These are phyloP conservation scores for Erodium maritimum DNA, from an alignment of 345 rosid species.

Conservation along the genomic window DNA sequence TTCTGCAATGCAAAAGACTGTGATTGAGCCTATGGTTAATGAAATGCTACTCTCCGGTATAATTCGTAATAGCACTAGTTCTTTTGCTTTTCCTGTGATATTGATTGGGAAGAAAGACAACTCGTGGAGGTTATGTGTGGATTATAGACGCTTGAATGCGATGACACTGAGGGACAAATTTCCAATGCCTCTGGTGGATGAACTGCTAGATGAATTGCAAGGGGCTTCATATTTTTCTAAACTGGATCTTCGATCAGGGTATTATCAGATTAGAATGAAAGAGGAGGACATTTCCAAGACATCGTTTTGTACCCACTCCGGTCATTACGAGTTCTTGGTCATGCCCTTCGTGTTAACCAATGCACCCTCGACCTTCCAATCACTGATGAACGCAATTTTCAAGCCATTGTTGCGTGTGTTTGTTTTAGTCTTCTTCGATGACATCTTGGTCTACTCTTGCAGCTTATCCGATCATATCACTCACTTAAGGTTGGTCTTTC, in stretches of 20 bases:
- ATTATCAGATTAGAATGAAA: conserved; percentile 7
- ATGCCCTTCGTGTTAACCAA: conserved; percentile 13
- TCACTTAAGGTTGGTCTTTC: not conserved
- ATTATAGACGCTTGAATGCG: not conserved
- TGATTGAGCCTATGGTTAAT: not conserved
- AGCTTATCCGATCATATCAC: not conserved
- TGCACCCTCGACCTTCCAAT: conserved; percentile 12
- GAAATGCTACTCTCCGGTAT: conserved; percentile 1
- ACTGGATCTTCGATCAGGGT: conserved; percentile 3
- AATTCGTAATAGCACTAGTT: not conserved
- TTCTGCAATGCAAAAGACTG: conserved; percentile 3
- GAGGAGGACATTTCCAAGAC: conserved; percentile 1
- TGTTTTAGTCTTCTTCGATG: conserved; percentile 9
- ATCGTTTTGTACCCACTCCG: conserved; percentile 6
- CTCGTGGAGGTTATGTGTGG: conserved; percentile 2
- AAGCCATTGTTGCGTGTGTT: not conserved
- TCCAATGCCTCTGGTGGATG: conserved; percentile 3
- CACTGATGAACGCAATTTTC: conserved; percentile 3
- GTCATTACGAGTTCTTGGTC: conserved; percentile 11
- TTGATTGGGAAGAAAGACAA: conserved; percentile 7
- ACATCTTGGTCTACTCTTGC: conserved; percentile 4
- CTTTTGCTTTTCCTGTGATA: conserved; percentile 3
- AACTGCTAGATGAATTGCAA: conserved; percentile 2
- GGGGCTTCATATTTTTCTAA: conserved; percentile 5
- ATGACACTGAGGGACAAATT: conserved; percentile 4